Evolutionary conservation across 2,329 filamentous ascomycete genomes (phyloP).

Genomic region (Atkinsonella texensis): DNA sequence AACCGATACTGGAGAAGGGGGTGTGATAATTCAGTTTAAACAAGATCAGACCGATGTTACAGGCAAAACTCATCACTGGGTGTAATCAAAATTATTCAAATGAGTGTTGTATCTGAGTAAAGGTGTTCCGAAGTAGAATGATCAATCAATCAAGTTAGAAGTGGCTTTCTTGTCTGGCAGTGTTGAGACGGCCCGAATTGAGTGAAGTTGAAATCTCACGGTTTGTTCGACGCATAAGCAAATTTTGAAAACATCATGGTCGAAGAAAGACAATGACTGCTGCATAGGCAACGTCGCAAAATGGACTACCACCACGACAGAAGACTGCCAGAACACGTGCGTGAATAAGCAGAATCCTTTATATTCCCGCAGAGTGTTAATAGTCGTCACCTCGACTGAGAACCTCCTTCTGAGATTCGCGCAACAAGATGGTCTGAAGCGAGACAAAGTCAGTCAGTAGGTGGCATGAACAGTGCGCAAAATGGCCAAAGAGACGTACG

Average conservation of each 20-base stretch:
- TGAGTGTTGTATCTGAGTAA: not conserved
- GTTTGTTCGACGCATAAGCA: no score
- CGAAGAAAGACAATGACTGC: no score
- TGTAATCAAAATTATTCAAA: not conserved
- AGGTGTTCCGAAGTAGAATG: not conserved
- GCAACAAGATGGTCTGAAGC: constrained; percentile 33
- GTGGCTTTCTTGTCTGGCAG: not conserved
- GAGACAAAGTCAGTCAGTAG: not conserved
- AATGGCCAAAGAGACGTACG: constrained; percentile 14
- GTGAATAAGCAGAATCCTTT: no score
- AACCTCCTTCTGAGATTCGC: constrained; percentile 34
- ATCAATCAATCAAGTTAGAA: not conserved
- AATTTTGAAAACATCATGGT: not conserved
- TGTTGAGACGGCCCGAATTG: not conserved
- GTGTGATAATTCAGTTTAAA: no score
- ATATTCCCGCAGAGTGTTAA: constrained; percentile 13
- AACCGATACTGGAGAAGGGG: not conserved
- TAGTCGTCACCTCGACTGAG: constrained; percentile 42
- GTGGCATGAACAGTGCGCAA: not conserved
- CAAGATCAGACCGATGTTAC: not conserved
- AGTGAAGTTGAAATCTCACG: not conserved
- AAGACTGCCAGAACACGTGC: no score
- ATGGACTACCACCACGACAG: no score
- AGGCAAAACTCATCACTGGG: not conserved
- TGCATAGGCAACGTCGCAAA: no score